Evolutionary conservation across 2,329 filamentous ascomycete genomes (phyloP).

Genomic region (Volutella citrinella): DNA sequence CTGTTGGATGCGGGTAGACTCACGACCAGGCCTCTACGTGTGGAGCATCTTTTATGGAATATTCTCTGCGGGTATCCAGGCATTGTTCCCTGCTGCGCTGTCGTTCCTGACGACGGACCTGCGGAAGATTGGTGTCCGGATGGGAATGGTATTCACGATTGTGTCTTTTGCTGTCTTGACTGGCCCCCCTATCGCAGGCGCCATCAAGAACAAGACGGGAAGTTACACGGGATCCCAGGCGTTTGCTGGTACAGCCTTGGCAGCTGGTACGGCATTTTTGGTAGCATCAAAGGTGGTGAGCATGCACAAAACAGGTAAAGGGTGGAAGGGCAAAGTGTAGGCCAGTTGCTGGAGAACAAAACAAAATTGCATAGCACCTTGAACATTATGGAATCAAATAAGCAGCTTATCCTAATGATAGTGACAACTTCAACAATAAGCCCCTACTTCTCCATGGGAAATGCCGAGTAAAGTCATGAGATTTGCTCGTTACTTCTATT

Average conservation of each 20-base stretch:
- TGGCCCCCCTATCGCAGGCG: conserved; percentile 50
- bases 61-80: conserved; percentile 58
- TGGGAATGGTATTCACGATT: conserved; percentile 58
- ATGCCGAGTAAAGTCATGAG: no score
- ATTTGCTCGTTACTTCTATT: no score
- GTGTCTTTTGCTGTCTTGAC: conserved; percentile 52
- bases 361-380: no score
- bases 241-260: conserved; percentile 42
- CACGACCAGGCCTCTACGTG: conserved; percentile 51
- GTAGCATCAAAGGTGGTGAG: conserved; percentile 35
- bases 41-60: conserved; percentile 64
- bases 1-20: conserved; percentile 57
- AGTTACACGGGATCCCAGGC: conserved; percentile 46
- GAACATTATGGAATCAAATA: no score
- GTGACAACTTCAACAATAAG: no score
- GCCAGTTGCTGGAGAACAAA: no score
- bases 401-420: no score
- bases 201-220: conserved; percentile 41
- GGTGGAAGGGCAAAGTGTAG: conserved; percentile 39
- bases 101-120: conserved; percentile 52
- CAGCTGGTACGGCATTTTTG: conserved; percentile 40
- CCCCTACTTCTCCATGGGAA: no score
- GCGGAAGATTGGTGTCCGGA: conserved; percentile 49
- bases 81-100: conserved; percentile 59
- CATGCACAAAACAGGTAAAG: conserved; percentile 35